Evolutionary conservation across 2,329 filamentous ascomycete genomes (phyloP).

Genomic region (Colletotrichum musicola): DNA sequence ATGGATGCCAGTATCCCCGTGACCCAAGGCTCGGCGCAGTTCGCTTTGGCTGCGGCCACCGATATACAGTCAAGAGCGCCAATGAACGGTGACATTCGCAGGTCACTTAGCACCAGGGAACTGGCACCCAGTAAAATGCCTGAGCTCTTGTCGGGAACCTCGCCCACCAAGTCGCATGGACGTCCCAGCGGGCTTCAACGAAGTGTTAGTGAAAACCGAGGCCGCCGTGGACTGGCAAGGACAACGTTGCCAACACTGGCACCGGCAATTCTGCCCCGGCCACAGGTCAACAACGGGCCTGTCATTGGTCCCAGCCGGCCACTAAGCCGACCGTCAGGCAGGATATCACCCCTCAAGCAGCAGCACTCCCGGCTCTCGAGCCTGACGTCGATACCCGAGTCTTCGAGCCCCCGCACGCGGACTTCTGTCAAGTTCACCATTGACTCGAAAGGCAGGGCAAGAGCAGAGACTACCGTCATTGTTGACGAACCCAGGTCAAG

Average conservation of each 20-base stretch:
- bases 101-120: constrained; percentile 61
- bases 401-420: constrained; percentile 58
- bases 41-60: constrained; percentile 35
- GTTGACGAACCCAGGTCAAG: constrained; percentile 48
- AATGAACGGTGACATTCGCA: constrained; percentile 55
- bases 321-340: constrained; percentile 56
- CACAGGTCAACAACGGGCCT: constrained; percentile 48
- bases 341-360: constrained; percentile 65
- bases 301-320: constrained; percentile 51
- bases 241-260: constrained; percentile 60
- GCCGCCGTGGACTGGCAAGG: constrained; percentile 57
- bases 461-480: constrained; percentile 64
- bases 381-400: constrained; percentile 70
- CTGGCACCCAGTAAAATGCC: constrained; percentile 55
- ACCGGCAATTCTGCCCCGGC: constrained; percentile 56
- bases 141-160: constrained; percentile 58
- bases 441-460: constrained; percentile 70
- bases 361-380: constrained; percentile 63
- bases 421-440: constrained; percentile 74
- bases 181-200: constrained; percentile 63
- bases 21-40: constrained; percentile 41
- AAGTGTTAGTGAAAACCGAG: constrained; percentile 67
- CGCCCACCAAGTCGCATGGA: constrained; percentile 63
- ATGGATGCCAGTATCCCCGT: constrained; percentile 54
- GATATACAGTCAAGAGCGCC: constrained; percentile 40